Base-by-base conservation (phyloP, 1,139 yeast species). In the Saccharomyces hybrid region DNA sequence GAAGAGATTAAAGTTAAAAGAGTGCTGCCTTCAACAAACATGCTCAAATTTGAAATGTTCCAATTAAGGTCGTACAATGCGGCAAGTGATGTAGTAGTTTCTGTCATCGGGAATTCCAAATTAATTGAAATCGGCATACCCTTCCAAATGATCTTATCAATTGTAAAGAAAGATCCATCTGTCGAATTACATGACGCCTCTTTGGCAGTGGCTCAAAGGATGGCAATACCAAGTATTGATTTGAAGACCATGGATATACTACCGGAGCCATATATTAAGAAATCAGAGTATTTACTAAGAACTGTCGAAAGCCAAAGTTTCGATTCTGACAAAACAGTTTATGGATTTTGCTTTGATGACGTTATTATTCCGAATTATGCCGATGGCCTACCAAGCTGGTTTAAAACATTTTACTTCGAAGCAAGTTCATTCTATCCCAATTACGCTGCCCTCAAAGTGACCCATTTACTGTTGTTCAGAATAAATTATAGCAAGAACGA, bases 361-460 rank as follows among this genome's bases (percentile, higher is more conserved):
- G 16, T 57, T 9, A 51, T 55, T 16, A 41, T 50, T 16, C 53
- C 53, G 9, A 50, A 50, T 11, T 28, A 47, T 23, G 52, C 14
- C 23, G 49, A 47, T 26, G 44, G 44, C 9, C 25, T 20, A 34
- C 28, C 41, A 25, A 26, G 38, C 14, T 56, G 56, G 53, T 32
- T 61, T 9, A 53, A 52, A 31, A 63, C 64, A 14, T 60, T 52
- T 34, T 58, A 61, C 46, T 60, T 57, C 47, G 64, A 61, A 26
- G 30, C 49, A 42, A 58, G 61, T 27, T 49, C 56, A 16, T 38
- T 38, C 9, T 38, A 38, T 38, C 44, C 44, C 25, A 9, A 38
- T 38, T n/a, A 38, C 9, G 44, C 23, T 38, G 44, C 44, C n/a
- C 44, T 38, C 25, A 38, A 38, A 38, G 44, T 38, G 9, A 38